Evolutionary conservation across 225 moss, liverwort and hornwort genomes (phyloP), one percentile per base, ranked within the genome.

Genomic region (Physcomitrellopsis africana): DNA sequence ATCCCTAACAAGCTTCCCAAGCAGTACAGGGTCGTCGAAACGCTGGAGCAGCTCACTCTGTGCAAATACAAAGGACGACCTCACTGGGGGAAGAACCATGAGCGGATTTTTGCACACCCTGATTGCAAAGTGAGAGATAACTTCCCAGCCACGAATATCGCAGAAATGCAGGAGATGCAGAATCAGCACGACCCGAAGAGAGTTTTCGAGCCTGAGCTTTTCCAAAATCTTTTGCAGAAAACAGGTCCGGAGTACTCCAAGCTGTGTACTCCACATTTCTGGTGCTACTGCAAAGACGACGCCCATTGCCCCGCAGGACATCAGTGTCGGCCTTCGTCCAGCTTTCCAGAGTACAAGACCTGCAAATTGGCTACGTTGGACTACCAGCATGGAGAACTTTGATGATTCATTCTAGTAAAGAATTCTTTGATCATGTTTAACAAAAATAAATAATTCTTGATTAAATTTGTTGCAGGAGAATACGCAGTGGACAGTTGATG

Each of bases 51-150:
- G 61, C 46, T 88, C 14, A 79, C 68, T 10, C 23, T 88, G 32
- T 90, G 90, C 54, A 86, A 86, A 73, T 90, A 86, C 75, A 74
- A 65, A 63, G 88, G 68, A 19, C 81, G 88, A 19, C 77, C 88
- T 27, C 90, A 91, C 54, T 81, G 79, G 77, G 86, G 82, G 1
- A 88, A 86, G 77, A 88, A 80, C 48, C 37, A 72, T 17, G 81
- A 88, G 65, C 83, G 86, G 2, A 41, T 71, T 10, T 88, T 84
- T 24, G 67, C 84, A 0, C 80, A 91, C 73, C 81, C 74, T 16
- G 8, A 76, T 59, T 88, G 90, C 73, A 83, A 86, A 68, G 76
- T 86, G 65, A 32, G 81, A 23, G 86, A 87, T 13, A 80, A 76
- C 24, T 83, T 45, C 8, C 87, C 83, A 0, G 59, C 19, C 8